These are phyloP conservation scores for Maudiozyma barnettii DNA, from an alignment of 805 yeast species.

Conservation along the genomic window DNA sequence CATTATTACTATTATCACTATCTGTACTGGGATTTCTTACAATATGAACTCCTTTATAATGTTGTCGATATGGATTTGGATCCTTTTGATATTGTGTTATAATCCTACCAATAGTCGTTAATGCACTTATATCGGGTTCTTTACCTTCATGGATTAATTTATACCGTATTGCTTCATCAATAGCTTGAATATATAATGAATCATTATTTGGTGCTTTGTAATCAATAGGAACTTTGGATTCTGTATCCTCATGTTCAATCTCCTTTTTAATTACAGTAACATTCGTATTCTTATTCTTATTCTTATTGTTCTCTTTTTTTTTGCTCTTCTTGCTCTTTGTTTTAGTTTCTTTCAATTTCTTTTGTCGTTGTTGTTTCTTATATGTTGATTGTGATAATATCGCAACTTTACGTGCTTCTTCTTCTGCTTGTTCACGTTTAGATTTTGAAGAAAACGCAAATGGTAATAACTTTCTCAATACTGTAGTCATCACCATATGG, in stretches of 20 bases:
- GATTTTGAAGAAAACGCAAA: background rate
- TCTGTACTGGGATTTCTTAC: background rate
- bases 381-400: background rate
- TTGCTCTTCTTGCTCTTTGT: too few species aligned
- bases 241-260: background rate
- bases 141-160: background rate
- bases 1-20: conserved; percentile 5
- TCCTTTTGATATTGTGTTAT: background rate
- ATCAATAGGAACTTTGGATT: background rate
- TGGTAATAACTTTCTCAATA: background rate
- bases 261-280: background rate
- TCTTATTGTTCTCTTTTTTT: background rate
- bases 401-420: background rate
- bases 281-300: background rate
- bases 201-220: conserved; percentile 6
- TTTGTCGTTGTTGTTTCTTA: background rate
- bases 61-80: background rate
- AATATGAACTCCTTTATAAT: background rate
- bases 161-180: background rate
- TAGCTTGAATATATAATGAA: background rate
- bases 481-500: background rate
- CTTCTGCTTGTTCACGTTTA: background rate
- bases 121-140: background rate
- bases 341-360: too few species aligned
- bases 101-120: background rate